Conservation (phyloP, 1,139 yeast genomes). For the Nakaseomyces glabratus region DNA sequence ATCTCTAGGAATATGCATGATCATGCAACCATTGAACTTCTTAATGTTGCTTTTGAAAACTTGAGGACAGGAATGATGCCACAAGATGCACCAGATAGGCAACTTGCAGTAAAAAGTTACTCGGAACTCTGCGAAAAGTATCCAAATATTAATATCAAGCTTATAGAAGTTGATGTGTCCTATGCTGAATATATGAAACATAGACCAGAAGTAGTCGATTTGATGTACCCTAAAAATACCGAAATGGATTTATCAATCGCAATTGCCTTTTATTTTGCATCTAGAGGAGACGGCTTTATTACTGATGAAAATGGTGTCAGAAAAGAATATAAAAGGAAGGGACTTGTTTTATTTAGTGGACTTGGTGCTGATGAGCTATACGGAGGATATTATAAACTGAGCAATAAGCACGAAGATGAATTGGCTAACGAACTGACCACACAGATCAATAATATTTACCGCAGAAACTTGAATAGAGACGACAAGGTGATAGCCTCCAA, state of each 20-base stretch:
- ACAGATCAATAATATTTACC: slow-evolving; percentile 68
- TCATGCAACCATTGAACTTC: slow-evolving; percentile 46
- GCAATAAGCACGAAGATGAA: slow-evolving; percentile 30
- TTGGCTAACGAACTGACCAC: slow-evolving; percentile 48
- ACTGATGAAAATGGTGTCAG: slow-evolving; percentile 16
- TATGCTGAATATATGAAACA: slow-evolving; percentile 54
- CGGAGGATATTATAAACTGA: slow-evolving; percentile 68
- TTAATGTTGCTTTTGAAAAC: slow-evolving; percentile 92
- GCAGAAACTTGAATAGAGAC: slow-evolving; percentile 79
- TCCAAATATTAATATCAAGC: slow-evolving; percentile 36
- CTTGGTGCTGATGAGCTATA: slow-evolving; percentile 95
- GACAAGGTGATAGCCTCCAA: slow-evolving; percentile 78
- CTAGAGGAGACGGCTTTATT: slow-evolving; percentile 43
- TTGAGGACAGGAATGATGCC: slow-evolving; percentile 65
- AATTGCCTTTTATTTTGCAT: slow-evolving; percentile 87
- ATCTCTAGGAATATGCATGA: slow-evolving; percentile 5
- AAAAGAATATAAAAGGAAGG: slow-evolving; percentile 38
- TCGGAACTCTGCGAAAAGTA: slow-evolving; percentile 38
- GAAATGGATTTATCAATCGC: slow-evolving; percentile 96
- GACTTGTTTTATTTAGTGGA: slow-evolving; percentile 77
- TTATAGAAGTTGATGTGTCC: slow-evolving; percentile 62
- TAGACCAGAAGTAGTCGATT: slow-evolving; percentile 43
- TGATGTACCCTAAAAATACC: slow-evolving; percentile 77
- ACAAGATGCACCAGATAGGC: slow-evolving; percentile 70
- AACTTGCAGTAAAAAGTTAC: slow-evolving; percentile 59